Percentiles rank a stretch among this genome's conserved stretches.
Evolutionary conservation across 2,329 filamentous ascomycete genomes (phyloP).

Genomic region (Fusarium napiforme): DNA sequence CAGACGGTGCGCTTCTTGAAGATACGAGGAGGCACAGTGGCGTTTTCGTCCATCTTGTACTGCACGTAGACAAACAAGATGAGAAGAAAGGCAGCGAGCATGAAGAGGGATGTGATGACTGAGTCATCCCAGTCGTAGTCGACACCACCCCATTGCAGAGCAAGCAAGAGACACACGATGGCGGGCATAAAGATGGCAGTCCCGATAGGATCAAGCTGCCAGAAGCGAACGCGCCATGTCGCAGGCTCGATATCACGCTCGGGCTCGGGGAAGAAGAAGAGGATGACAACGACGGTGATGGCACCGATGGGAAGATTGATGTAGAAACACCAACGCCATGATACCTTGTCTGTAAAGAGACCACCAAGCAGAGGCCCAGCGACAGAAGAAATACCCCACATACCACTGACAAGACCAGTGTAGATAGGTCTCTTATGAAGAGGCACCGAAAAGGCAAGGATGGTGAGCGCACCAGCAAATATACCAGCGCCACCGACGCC

Average conservation of each 20-base stretch:
- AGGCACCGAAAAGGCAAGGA: conserved; percentile 55
- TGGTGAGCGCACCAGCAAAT: conserved; percentile 57
- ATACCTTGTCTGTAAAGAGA: conserved; percentile 50
- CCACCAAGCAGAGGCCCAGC: conserved; percentile 51
- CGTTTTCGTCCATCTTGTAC: conserved; percentile 52
- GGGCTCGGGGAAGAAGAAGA: conserved; percentile 43
- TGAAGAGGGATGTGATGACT: conserved; percentile 45
- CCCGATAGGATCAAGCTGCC: conserved; percentile 48
- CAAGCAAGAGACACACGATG: conserved; percentile 59
- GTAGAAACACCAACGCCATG: conserved; percentile 56
- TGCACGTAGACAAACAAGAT: conserved; percentile 53
- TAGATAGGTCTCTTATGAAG: conserved; percentile 49
- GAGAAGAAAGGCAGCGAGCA: conserved; percentile 48
- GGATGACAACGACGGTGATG: conserved; percentile 48
- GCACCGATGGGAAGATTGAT: conserved; percentile 54
- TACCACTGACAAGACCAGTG: conserved; percentile 52
- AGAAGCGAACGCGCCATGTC: conserved; percentile 41
- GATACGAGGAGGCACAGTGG: conserved; percentile 57
- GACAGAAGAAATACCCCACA: conserved; percentile 59
- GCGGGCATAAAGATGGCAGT: conserved; percentile 49
- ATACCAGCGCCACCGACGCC: conserved; percentile 57
- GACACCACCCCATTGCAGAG: conserved; percentile 61
- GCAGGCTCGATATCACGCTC: conserved; percentile 39
- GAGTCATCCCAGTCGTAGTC: conserved; percentile 47
- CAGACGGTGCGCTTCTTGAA: conserved; percentile 54